Base-by-base conservation (phyloP, 257 asterid genomes). In the Ophiorrhiza pumila region DNA sequence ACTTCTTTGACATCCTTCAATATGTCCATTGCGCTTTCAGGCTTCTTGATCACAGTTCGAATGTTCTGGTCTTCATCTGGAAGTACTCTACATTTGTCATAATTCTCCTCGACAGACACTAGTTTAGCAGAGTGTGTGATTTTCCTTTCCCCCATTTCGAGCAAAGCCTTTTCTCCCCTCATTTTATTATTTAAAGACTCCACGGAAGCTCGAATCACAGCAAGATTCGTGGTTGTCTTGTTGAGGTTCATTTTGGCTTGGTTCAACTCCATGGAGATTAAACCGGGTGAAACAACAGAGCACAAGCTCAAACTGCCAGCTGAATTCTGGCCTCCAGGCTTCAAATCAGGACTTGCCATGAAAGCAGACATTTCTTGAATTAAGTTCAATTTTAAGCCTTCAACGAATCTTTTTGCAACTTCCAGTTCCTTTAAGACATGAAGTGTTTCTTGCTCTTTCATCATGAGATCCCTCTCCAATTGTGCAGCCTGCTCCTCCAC, bases 151-250 rank as follows among this genome's bases (percentile, higher is more conserved):
- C 69, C 69, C 65, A 53, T 69, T 42, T 75, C 84, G 2, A 85
- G 79, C 74, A 84, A 45, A 56, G 68, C 57, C 70, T 78, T 82
- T 32, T 88, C 93, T 55, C 64, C 74, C 74, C 85, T 75, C 81
- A 91, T 82, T 74, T 83, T 90, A 82, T 65, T 83, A 80, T 88
- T 91, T 50, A 94, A 80, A 2, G 95, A 85, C 84, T 91, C 95
- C 0, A 94, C 92, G 14, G 97, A 94, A 17, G 93, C 91, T 68
- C 88, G 90, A 73, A 94, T 90, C 18, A 81, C 83, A 15, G 96
- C 89, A 18, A 94, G 97, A 79, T 89, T 95, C 9, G 71, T 71
- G 0, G 97, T 83, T 20, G 95, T 90, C 71, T 87, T 88, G 55
- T 77, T 80, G 68, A 94, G 96, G 83, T 86, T 86, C 39, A 68